Evolutionary conservation across 2,329 filamentous ascomycete species (phyloP).

Genomic region (Cadophora sp.): DNA sequence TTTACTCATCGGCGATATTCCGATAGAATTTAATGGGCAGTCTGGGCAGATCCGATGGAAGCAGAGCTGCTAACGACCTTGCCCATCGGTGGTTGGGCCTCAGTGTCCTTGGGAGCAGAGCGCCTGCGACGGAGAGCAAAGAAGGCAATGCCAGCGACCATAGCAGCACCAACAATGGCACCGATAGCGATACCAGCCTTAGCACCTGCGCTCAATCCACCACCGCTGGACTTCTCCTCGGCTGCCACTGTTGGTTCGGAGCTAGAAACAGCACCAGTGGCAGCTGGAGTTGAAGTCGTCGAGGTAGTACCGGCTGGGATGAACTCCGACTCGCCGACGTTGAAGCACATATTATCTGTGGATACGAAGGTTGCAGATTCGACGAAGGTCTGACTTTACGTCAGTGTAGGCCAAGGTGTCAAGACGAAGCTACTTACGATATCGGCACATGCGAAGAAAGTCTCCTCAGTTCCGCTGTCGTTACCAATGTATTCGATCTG

Average conservation of each 20-base stretch:
- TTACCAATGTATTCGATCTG: slow-evolving; percentile 55
- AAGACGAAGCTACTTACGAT: slow-evolving; percentile 43
- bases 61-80: slow-evolving; percentile 16
- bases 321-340: slow-evolving; percentile 31
- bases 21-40: slow-evolving; percentile 9
- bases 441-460: slow-evolving; percentile 58
- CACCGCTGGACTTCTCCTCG: not conserved
- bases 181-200: slow-evolving; percentile 42
- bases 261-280: slow-evolving; percentile 3
- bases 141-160: slow-evolving; percentile 26
- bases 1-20: not conserved
- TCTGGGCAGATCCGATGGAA: slow-evolving; percentile 26
- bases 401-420: not conserved
- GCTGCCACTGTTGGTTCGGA: slow-evolving; percentile 4
- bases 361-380: slow-evolving; percentile 37
- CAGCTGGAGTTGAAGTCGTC: slow-evolving; percentile 5
- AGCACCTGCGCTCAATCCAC: slow-evolving; percentile 22
- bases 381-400: slow-evolving; percentile 46
- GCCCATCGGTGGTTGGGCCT: slow-evolving; percentile 16
- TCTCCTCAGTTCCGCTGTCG: slow-evolving; percentile 50
- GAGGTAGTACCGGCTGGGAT: slow-evolving; percentile 13
- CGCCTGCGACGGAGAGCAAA: slow-evolving; percentile 35
- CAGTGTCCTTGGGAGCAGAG: slow-evolving; percentile 13
- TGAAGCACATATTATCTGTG: slow-evolving; percentile 28
- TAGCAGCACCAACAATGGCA: slow-evolving; percentile 32